Conservation (phyloP, 352 stramenopile genomes). For the Peronosclerospora sorghi region DNA sequence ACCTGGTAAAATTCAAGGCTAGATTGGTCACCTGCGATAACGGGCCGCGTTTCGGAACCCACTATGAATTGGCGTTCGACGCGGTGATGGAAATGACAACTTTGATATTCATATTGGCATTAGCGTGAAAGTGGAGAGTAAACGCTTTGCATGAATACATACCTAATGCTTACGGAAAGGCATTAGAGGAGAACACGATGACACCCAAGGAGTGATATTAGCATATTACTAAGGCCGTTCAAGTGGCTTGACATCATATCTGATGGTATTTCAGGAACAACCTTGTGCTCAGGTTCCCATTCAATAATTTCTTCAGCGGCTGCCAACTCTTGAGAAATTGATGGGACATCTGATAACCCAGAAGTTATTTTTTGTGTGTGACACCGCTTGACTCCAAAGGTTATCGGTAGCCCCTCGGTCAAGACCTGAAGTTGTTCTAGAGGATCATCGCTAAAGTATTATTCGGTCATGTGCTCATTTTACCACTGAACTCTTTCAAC, state of each 20-base stretch:
- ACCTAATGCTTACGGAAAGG: no score
- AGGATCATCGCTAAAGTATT: conserved; percentile 3
- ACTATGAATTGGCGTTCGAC: no score
- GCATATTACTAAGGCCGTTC: neutral
- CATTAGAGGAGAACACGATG: no score
- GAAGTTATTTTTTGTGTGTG: no score
- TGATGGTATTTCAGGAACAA: conserved; percentile 1
- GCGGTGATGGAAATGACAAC: no score
- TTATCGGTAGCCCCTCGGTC: neutral
- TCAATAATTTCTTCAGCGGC: conserved; percentile 31
- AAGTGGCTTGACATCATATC: neutral
- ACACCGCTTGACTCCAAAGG: no score
- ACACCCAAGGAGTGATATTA: neutral
- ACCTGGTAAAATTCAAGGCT: no score
- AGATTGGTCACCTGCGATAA: no score
- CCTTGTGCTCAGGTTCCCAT: conserved; percentile 34
- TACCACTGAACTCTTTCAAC: conserved; percentile 45
- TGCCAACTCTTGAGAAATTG: conserved; percentile 26
- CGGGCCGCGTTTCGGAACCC: no score
- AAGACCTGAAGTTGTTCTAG: neutral
- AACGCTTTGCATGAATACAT: no score
- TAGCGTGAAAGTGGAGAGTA: no score
- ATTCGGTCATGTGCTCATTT: conserved; percentile 28
- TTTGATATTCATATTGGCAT: no score
- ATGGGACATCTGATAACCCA: conserved; percentile 1